Evolutionary conservation across 331 rosid species (phyloP), one percentile per base, ranked within the genome.

Genomic region (Malus hybrid): DNA sequence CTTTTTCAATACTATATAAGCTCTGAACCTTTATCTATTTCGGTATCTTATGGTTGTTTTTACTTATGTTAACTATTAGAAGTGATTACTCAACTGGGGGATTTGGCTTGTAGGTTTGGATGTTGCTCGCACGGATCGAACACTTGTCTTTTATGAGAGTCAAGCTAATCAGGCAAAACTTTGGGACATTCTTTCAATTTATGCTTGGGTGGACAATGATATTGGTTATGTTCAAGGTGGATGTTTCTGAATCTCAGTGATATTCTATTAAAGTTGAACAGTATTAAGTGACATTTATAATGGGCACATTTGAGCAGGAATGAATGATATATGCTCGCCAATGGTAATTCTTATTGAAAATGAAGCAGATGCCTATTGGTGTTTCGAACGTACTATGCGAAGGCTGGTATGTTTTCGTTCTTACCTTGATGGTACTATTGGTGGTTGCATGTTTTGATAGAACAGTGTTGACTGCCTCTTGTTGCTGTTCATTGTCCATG

Each of bases 241-340:
- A 70, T 77, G 63, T 5, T 55, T 69, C 27, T 64, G 20, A 54
- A 64, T 69, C 78, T 75, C 29, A 44, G 59, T 22, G 57, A 68
- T 75, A 54, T 56, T 52, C 70, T 71, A 48, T 65, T 54, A 72
- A 77, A 67, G 50, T 65, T 72, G 63, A 77, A 54, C 44, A 70
- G 50, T 54, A 65, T 61, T 67, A 46, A 78, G 70, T 65, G 60
- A 64, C 71, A 71, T 2, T 65, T 74, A 72, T 69, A 67, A 66
- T 71, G 48, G 64, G 56, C 36, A 44, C 57, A 65, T 57, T 76
- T 73, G 80, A 44, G 82, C 90, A 91, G 98, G 98, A 80, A 94
- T 94, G 98, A 94, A 92, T 71, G 98, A 94, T 82, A 91, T 94
- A 76, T 90, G 97, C 86, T 94, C 98, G 36, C 95, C 98, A 61